A percentile compares a stretch with the other conserved stretches of the same genome.
Conservation (phyloP, 495 filamentous ascomycete species). For the Annulohypoxylon maeteangense region DNA sequence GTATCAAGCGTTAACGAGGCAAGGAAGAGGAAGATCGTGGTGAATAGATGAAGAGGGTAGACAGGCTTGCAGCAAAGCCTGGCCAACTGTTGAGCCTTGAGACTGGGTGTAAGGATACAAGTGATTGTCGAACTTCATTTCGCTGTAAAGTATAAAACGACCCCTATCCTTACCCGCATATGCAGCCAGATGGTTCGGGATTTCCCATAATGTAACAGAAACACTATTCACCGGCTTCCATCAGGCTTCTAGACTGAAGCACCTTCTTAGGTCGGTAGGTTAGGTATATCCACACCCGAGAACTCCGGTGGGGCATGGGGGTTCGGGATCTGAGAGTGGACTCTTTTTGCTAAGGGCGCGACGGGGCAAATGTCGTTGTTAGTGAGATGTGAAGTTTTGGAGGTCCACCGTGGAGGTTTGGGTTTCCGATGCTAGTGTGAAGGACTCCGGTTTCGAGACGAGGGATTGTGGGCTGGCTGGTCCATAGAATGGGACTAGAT, state of each 20-base stretch:
- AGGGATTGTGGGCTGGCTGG: background rate
- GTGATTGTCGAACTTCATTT: background rate
- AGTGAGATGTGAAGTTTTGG: background rate
- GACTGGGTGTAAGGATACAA: background rate
- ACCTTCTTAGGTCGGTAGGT: background rate
- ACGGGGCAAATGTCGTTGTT: background rate
- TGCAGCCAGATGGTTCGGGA: background rate
- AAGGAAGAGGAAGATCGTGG: no score
- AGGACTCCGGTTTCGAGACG: background rate
- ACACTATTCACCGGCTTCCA: background rate
- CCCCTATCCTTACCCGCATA: constrained; percentile 5
- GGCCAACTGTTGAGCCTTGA: background rate
- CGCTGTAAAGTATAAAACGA: background rate
- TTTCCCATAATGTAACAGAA: constrained; percentile 6
- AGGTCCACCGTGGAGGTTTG: background rate
- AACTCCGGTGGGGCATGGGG: background rate
- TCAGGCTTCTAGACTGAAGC: background rate
- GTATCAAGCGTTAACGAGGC: no score
- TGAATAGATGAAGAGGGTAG: no score
- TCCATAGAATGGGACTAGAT: background rate
- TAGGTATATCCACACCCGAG: background rate
- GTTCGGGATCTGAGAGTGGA: background rate
- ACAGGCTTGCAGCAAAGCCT: no score
- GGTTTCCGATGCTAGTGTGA: background rate
- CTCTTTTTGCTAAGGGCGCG: background rate